Evolutionary conservation across 768 basidiomycete species (phyloP).

Genomic region (Pleurotus salmoneostramineus): DNA sequence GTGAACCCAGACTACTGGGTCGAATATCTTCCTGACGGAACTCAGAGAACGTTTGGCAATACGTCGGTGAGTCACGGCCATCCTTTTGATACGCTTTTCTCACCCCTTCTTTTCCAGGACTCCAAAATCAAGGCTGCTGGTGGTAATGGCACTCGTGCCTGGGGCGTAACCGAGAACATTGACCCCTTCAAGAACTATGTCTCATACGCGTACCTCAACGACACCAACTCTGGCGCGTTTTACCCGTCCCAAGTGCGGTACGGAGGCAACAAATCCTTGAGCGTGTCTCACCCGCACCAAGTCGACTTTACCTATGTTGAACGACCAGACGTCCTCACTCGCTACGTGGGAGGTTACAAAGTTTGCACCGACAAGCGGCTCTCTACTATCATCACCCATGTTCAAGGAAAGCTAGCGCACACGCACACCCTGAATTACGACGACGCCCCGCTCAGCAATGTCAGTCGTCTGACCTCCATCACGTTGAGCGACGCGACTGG

Average conservation of each 20-base stretch:
- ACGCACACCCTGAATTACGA: not conserved
- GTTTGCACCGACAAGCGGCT: not conserved
- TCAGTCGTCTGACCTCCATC: not conserved
- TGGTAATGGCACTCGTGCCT: conserved; percentile 6
- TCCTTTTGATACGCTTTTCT: not conserved
- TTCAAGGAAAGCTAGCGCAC: not conserved
- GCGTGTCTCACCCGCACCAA: not conserved
- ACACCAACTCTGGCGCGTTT: not conserved
- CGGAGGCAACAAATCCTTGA: not conserved
- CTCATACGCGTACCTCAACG: conserved; percentile 2
- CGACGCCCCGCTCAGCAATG: not conserved
- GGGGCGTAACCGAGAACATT: conserved; percentile 6
- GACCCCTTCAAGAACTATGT: conserved; percentile 10
- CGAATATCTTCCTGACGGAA: conserved; percentile 10
- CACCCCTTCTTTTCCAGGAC: not conserved
- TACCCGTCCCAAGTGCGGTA: not conserved
- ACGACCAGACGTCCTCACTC: not conserved
- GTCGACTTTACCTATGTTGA: not conserved
- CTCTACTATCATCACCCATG: not conserved
- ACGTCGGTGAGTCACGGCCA: not conserved
- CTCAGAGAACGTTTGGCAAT: conserved; percentile 5
- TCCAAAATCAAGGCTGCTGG: conserved; percentile 12
- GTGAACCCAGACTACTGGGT: conserved; percentile 10
- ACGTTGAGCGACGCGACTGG: conserved; percentile 7
- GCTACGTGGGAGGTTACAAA: not conserved